A percentile compares a stretch with the other conserved stretches of the same genome.
These are phyloP conservation scores for Phytopythium cucurbitacearum DNA, from an alignment of 352 stramenopile genomes.

Conservation along the genomic window DNA sequence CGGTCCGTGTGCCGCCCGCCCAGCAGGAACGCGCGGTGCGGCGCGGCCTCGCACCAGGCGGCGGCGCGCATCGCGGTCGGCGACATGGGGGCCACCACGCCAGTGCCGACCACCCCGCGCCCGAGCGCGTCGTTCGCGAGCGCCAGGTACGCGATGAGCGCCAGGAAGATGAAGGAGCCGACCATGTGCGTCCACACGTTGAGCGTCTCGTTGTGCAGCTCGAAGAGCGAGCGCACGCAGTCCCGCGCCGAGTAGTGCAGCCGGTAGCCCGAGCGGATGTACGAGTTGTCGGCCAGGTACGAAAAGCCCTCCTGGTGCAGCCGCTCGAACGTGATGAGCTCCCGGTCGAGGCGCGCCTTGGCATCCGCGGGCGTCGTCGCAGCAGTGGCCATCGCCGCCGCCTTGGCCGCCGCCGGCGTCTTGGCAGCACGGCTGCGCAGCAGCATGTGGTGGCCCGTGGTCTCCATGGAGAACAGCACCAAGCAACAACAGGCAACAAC, in stretches of 20 bases:
- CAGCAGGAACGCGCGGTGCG: slow-evolving; percentile 30
- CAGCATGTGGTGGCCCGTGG: slow-evolving; percentile 31
- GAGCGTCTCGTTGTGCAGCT: slow-evolving; percentile 87
- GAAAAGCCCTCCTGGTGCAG: slow-evolving; percentile 77
- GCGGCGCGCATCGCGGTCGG: slow-evolving; percentile 6
- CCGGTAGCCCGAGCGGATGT: slow-evolving; percentile 83
- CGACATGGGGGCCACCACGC: slow-evolving; percentile 6
- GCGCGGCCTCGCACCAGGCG: slow-evolving; percentile 1
- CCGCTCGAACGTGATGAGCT: slow-evolving; percentile 40
- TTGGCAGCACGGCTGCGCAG: slow-evolving; percentile 22
- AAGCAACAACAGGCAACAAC: too few relatives aligned
- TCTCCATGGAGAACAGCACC: slow-evolving; percentile 15
- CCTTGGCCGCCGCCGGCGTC: slow-evolving; percentile 7
- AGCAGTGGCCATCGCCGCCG: not conserved
- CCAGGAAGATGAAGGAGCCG: slow-evolving; percentile 80
- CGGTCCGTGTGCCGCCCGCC: slow-evolving; percentile 47
- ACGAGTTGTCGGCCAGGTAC: slow-evolving; percentile 83
- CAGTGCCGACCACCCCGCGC: not conserved
- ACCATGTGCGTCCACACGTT: slow-evolving; percentile 89
- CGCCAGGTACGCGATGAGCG: slow-evolving; percentile 72
- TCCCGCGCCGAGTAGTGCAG: slow-evolving; percentile 78
- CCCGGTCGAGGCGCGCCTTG: not conserved
- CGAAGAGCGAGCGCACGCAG: slow-evolving; percentile 78
- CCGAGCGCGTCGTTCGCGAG: slow-evolving; percentile 45
- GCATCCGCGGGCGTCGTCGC: not conserved